A percentile compares a stretch with the other conserved stretches of the same genome.
These are phyloP conservation scores for Coleophoma crateriformis DNA, from an alignment of 2,329 filamentous ascomycete genomes.

Conservation along the genomic window DNA sequence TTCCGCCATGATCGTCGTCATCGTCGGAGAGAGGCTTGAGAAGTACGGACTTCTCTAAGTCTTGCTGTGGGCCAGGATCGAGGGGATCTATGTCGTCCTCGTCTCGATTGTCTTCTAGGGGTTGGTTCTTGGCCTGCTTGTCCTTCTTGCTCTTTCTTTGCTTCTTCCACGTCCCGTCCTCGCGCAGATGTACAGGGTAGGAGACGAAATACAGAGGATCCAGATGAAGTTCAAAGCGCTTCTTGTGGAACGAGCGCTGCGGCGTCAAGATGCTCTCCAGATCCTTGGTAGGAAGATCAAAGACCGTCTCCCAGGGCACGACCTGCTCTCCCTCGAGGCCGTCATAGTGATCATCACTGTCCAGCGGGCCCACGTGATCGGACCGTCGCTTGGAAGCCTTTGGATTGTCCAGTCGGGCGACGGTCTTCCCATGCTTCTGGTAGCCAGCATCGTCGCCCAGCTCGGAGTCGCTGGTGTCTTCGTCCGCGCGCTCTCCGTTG, in stretches of 20 bases:
- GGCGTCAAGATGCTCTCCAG: conserved; percentile 78
- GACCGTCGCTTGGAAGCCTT: conserved; percentile 4
- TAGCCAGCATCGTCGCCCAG: conserved; percentile 43
- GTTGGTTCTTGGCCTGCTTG: conserved; percentile 28
- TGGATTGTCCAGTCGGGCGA: conserved; percentile 5
- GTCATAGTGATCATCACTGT: conserved; percentile 38
- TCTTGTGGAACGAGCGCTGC: conserved; percentile 70
- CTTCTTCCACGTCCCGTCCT: conserved; percentile 73
- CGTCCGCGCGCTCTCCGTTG: conserved; percentile 20
- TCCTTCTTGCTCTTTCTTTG: conserved; percentile 38
- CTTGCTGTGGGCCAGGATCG: conserved; percentile 14
- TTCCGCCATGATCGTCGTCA: conserved; percentile 31
- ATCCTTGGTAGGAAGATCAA: conserved; percentile 69
- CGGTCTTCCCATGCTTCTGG: conserved; percentile 27
- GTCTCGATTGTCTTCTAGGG: conserved; percentile 19
- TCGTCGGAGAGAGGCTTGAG: conserved; percentile 13
- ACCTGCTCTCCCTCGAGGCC: conserved; percentile 51
- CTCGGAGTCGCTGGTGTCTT: conserved; percentile 31
- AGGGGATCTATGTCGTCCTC: conserved; percentile 18
- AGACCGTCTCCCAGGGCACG: conserved; percentile 66
- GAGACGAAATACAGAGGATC: conserved; percentile 77
- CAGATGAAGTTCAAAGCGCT: conserved; percentile 73
- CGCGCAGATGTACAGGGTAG: conserved; percentile 75
- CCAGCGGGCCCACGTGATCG: conserved; percentile 17
- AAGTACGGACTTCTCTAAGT: background rate